A percentile compares a stretch with the other conserved stretches of the same genome.
phyloP scores from a whole-genome alignment of 75 land plant genomes.

The Pseudotsuga menziesii region DNA sequence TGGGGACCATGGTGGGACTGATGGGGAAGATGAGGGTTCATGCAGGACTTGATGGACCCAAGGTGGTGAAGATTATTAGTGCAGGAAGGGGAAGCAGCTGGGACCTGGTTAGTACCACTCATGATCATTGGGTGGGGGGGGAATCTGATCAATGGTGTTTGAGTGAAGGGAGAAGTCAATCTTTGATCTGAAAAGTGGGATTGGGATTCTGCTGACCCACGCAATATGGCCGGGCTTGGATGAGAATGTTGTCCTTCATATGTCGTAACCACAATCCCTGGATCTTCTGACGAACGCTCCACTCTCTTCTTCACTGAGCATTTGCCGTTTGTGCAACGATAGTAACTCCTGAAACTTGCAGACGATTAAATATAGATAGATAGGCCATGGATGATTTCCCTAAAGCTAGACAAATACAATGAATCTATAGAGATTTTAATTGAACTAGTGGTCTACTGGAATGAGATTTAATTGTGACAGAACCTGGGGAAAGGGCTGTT shows the following conservation, averaged over 20 bases:
- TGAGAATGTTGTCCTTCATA: constrained; percentile 58
- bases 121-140: not conserved
- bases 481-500: constrained; percentile 86
- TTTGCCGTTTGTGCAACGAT: constrained; percentile 50
- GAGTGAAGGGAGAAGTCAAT: constrained; percentile 7
- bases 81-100: constrained; percentile 2
- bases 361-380: too few relatives aligned
- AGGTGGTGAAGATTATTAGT: not conserved
- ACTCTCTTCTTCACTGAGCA: constrained; percentile 58
- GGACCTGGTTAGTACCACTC: not conserved
- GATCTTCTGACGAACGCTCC: constrained; percentile 52
- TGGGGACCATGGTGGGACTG: constrained; percentile 4
- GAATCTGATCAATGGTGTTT: constrained; percentile 5
- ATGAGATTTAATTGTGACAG: too few relatives aligned
- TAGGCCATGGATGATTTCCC: too few relatives aligned
- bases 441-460: too few relatives aligned
- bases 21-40: not conserved
- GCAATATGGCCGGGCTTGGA: constrained; percentile 34
- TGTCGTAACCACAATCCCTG: constrained; percentile 46
- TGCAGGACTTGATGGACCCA: not conserved
- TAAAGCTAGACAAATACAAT: too few relatives aligned
- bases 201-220: constrained; percentile 17
- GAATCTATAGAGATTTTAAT: too few relatives aligned
- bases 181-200: constrained; percentile 1
- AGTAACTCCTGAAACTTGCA: constrained; percentile 46